Conservation (phyloP, 768 basidiomycete genomes). For the Tylopilus rubrobrunneus region DNA sequence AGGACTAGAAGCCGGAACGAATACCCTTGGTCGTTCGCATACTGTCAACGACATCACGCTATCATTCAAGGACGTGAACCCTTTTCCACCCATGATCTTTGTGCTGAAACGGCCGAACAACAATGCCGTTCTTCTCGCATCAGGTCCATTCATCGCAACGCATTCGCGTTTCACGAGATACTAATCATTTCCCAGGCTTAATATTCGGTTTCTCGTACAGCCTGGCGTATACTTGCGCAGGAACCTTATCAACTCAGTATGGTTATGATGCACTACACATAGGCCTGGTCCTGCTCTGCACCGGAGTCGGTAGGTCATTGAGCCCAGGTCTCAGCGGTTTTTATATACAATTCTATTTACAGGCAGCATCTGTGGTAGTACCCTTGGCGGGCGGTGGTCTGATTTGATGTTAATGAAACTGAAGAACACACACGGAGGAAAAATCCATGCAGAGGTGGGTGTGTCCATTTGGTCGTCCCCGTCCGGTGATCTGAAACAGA, state of each 20-base stretch:
- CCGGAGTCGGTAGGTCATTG: constrained; percentile 54
- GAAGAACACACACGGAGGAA: constrained; percentile 41
- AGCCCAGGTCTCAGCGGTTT: not conserved
- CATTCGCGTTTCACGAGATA: not conserved
- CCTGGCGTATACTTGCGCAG: constrained; percentile 69
- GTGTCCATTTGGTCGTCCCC: not conserved
- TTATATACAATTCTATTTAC: not conserved
- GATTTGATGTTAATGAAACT: constrained; percentile 43
- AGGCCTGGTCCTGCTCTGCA: constrained; percentile 73
- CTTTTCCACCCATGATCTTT: constrained; percentile 55
- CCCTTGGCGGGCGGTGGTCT: constrained; percentile 58
- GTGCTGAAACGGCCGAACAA: constrained; percentile 68
- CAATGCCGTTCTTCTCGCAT: constrained; percentile 46
- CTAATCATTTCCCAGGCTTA: constrained; percentile 42
- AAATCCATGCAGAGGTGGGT: constrained; percentile 59
- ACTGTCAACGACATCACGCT: constrained; percentile 40
- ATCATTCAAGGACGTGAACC: constrained; percentile 68
- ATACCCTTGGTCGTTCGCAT: not conserved
- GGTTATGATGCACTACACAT: constrained; percentile 65
- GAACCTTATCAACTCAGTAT: constrained; percentile 64
- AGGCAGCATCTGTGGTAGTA: constrained; percentile 50
- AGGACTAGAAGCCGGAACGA: constrained; percentile 4
- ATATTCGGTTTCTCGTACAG: constrained; percentile 71
- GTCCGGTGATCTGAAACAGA: not conserved
- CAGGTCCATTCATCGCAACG: constrained; percentile 12